Evolutionary conservation across 495 filamentous ascomycete species (phyloP), one percentile per base, ranked within the genome.

Genomic region (Xanthoparmelia taractica): DNA sequence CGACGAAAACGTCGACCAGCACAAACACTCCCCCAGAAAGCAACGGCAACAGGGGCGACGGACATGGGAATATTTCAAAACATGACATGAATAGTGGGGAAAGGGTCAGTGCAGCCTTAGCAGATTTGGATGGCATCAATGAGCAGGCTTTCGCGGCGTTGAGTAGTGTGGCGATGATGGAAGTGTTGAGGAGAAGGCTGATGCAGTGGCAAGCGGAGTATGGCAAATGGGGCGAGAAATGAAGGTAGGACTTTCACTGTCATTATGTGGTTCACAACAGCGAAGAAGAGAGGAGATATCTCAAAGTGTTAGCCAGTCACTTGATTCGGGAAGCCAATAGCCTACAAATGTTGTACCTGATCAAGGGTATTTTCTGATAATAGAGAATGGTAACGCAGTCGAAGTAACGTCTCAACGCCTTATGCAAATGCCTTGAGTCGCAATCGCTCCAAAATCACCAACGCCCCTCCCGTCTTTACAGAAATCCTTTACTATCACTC

Each of bases 81-180:
- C 5, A 37, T 12, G 47, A 54, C 12, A 36, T 5, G 20, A 52
- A 59, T 11, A 61, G 23, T 4, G n/a, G 45, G 13, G 48, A 65
- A 23, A 67, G 72, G 62, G 64, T 69, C 34, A 69, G 73, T 17
- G 63, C 61, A 15, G 68, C 63, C 33, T 72, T 75, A 13, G 69
- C 63, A 8, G 70, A 75, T 23, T 60, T 69, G 52, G 70, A 72
- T 1, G 73, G 73, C 34, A 71, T 71, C 58, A 73, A 76, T 17
- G 54, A 61, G 25, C 60, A 66, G 18, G 77, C 87, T 5, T 92
- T 91, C 72, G 85, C 83, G 60, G 84, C 86, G 31, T 67, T 91
- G 57, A 84, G 77, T 62, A 88, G 85, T 70, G 72, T 89, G 57
- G 87, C 90, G 70, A 92, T 91, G 88, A 92, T 91, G 88, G 88